Conservation (phyloP, 2,329 filamentous ascomycete genomes). For the Epichloe scottii region DNA sequence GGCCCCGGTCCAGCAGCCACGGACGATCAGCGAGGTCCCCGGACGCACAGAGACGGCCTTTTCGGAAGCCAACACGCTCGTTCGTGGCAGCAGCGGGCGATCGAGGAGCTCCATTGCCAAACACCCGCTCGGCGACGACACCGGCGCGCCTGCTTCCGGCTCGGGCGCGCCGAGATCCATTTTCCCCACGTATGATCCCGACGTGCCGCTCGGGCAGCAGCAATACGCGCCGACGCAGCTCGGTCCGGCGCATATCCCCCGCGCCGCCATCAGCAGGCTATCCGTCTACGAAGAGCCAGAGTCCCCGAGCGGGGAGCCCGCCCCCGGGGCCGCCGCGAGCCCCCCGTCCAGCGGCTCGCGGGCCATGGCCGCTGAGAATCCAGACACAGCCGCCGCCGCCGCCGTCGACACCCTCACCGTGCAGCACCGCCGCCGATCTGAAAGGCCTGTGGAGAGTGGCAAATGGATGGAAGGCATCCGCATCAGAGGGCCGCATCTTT, state of each 20-base stretch:
- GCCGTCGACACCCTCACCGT: constrained; percentile 34
- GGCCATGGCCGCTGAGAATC: constrained; percentile 17
- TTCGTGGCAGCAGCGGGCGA: constrained; percentile 34
- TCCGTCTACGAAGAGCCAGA: constrained; percentile 33
- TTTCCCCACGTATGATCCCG: constrained; percentile 63
- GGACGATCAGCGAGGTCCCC: constrained; percentile 29
- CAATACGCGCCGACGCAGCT: constrained; percentile 56
- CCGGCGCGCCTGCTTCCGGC: constrained; percentile 17
- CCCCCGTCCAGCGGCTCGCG: constrained; percentile 9
- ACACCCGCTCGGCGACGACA: constrained; percentile 28
- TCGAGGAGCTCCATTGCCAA: constrained; percentile 48
- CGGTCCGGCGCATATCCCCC: constrained; percentile 50
- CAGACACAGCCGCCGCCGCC: constrained; percentile 22
- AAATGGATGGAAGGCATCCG: constrained; percentile 55
- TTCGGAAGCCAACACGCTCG: constrained; percentile 37
- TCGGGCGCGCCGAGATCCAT: constrained; percentile 49
- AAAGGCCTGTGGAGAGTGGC: constrained; percentile 55
- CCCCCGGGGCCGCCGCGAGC: constrained; percentile 7
- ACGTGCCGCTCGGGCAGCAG: constrained; percentile 52
- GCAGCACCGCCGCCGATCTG: constrained; percentile 48
- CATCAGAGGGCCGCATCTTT: constrained; percentile 45
- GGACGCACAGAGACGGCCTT: constrained; percentile 38
- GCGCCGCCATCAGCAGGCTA: constrained; percentile 51
- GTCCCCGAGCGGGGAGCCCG: neutral
- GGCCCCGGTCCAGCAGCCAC: constrained; percentile 24